Evolutionary conservation across 768 basidiomycete genomes (phyloP).

Genomic region (Xerocomellus dryophilus): DNA sequence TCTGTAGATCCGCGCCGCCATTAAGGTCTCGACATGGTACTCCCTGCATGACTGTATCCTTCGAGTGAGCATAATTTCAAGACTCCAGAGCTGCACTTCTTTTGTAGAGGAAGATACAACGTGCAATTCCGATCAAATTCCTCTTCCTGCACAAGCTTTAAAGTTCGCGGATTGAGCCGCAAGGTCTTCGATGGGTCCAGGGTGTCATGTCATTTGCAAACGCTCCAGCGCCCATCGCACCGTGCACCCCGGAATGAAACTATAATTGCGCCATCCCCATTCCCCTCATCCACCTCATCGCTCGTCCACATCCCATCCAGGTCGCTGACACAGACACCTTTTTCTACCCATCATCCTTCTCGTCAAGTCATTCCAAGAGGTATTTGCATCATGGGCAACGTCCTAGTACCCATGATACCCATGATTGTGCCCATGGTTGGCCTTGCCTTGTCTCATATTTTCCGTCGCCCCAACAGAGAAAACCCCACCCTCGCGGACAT

Average conservation of each 20-base stretch:
- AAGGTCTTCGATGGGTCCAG: neutral
- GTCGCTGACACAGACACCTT: no score
- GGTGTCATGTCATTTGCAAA: neutral
- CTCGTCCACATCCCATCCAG: neutral
- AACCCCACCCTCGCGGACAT: conserved; percentile 15
- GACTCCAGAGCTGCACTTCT: no score
- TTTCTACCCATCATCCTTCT: neutral
- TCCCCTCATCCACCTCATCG: neutral
- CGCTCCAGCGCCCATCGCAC: no score
- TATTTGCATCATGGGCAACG: conserved; percentile 1
- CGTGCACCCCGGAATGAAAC: neutral
- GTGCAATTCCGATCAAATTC: neutral
- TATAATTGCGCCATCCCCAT: neutral
- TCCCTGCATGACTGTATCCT: neutral
- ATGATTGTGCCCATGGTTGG: neutral
- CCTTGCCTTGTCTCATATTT: neutral
- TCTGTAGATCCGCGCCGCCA: no score
- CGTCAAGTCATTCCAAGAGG: neutral
- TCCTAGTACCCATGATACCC: neutral
- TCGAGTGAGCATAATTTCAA: no score
- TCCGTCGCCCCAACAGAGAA: conserved; percentile 1
- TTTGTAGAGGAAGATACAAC: no score
- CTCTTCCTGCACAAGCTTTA: no score
- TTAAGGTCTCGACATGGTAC: no score
- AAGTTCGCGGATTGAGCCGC: neutral